A percentile compares a stretch with the other conserved stretches of the same genome.
Evolutionary conservation across 1,139 yeast species (phyloP).

Genomic region (Kodamaea derodonti): DNA sequence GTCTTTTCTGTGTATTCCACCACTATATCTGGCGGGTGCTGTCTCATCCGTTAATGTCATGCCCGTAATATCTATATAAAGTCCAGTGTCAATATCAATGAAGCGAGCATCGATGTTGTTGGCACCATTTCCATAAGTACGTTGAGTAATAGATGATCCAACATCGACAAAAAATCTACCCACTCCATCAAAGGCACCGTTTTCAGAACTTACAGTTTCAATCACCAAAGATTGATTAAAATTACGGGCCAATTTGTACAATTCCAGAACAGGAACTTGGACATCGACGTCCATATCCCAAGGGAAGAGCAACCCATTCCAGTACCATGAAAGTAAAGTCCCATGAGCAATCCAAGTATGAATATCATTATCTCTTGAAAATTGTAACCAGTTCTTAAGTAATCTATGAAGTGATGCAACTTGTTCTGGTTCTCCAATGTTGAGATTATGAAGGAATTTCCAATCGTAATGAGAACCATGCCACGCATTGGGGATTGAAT

Average conservation of each 20-base stretch:
- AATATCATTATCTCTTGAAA: constrained; percentile 26
- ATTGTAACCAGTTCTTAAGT: constrained; percentile 28
- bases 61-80: constrained; percentile 20
- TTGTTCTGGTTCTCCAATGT: constrained; percentile 27
- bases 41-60: constrained; percentile 12
- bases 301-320: constrained; percentile 25
- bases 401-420: constrained; percentile 25
- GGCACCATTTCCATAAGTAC: constrained; percentile 16
- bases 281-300: constrained; percentile 26
- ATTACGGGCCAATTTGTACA: constrained; percentile 16
- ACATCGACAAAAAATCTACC: constrained; percentile 19
- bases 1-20: not conserved
- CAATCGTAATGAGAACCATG: constrained; percentile 46
- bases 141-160: constrained; percentile 15
- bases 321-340: constrained; percentile 23
- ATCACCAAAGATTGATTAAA: constrained; percentile 21
- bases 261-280: constrained; percentile 22
- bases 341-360: constrained; percentile 44
- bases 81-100: constrained; percentile 19
- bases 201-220: constrained; percentile 13
- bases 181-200: constrained; percentile 15
- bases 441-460: constrained; percentile 32
- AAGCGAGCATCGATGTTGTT: constrained; percentile 22
- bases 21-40: constrained; percentile 14
- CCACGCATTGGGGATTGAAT: constrained; percentile 16